Evolutionary conservation across 495 filamentous ascomycete genomes (phyloP).

Genomic region (Aspergillus diversus): DNA sequence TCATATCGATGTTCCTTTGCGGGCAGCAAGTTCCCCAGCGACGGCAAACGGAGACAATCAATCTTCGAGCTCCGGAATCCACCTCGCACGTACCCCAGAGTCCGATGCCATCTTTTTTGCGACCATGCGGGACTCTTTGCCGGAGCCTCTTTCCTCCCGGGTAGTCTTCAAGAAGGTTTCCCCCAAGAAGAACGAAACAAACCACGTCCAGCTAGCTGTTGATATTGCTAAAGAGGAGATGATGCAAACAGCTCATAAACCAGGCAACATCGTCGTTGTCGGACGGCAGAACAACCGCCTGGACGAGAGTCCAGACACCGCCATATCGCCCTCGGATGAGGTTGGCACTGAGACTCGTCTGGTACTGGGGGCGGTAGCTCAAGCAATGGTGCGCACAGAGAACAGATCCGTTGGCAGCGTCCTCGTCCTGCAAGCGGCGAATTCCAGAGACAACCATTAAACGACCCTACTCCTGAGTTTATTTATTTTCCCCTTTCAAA

Average conservation of each 20-base stretch:
- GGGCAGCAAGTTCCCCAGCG: neutral
- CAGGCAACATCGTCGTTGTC: constrained; percentile 78
- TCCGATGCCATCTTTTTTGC: constrained; percentile 65
- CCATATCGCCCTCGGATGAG: constrained; percentile 21
- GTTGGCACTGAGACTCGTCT: constrained; percentile 54
- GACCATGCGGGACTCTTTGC: constrained; percentile 63
- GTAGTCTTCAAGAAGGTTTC: constrained; percentile 58
- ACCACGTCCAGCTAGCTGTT: constrained; percentile 39
- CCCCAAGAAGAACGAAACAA: constrained; percentile 15
- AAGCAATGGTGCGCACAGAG: constrained; percentile 59
- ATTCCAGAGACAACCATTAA: neutral
- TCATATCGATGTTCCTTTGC: constrained; percentile 28
- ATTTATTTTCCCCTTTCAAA: neutral
- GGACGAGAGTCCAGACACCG: constrained; percentile 17
- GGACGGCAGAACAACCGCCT: constrained; percentile 55
- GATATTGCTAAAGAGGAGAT: constrained; percentile 60
- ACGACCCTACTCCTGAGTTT: too few species aligned
- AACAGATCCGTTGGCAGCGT: constrained; percentile 69
- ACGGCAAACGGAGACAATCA: constrained; percentile 3
- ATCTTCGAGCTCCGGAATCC: constrained; percentile 1
- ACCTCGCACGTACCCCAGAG: constrained; percentile 6
- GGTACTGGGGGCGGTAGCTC: constrained; percentile 70
- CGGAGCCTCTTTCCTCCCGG: constrained; percentile 56
- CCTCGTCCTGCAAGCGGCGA: constrained; percentile 72
- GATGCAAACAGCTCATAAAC: constrained; percentile 63